These are phyloP conservation scores for Neurospora sp. DNA, from an alignment of 495 filamentous ascomycete species.

Conservation along the genomic window DNA sequence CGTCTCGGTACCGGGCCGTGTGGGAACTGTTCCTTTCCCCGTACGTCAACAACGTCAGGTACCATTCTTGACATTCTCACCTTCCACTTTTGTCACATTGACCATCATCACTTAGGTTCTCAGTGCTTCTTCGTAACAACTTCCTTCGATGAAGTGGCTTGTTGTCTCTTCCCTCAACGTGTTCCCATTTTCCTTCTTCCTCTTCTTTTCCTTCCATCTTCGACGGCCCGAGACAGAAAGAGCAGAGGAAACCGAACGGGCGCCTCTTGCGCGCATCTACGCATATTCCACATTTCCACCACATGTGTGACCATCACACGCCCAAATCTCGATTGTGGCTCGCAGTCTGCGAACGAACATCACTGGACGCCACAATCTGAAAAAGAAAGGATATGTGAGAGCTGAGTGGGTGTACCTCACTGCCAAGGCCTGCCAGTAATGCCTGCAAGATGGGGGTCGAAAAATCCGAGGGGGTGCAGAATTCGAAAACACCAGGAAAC, in stretches of 20 bases:
- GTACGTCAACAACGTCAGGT: neutral
- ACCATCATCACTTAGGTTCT: neutral
- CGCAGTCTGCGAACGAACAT: neutral
- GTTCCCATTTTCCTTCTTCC: neutral
- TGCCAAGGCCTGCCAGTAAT: neutral
- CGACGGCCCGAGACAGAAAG: neutral
- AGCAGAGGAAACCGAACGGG: neutral
- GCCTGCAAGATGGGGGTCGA: neutral
- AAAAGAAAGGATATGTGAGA: neutral
- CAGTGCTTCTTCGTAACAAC: neutral
- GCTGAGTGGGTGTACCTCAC: neutral
- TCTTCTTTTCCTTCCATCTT: neutral
- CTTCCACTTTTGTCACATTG: neutral
- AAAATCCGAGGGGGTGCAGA: neutral
- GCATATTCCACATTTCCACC: neutral
- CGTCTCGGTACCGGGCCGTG: neutral
- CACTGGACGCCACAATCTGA: neutral
- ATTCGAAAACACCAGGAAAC: neutral
- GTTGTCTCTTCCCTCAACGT: neutral
- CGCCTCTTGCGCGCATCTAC: neutral
- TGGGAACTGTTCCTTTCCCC: neutral
- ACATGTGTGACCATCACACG: neutral
- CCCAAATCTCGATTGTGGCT: neutral
- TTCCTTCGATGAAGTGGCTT: neutral
- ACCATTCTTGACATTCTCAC: neutral